phyloP scores from a whole-genome alignment of 495 filamentous ascomycete species.

The Aspergillus heteromorphus region DNA sequence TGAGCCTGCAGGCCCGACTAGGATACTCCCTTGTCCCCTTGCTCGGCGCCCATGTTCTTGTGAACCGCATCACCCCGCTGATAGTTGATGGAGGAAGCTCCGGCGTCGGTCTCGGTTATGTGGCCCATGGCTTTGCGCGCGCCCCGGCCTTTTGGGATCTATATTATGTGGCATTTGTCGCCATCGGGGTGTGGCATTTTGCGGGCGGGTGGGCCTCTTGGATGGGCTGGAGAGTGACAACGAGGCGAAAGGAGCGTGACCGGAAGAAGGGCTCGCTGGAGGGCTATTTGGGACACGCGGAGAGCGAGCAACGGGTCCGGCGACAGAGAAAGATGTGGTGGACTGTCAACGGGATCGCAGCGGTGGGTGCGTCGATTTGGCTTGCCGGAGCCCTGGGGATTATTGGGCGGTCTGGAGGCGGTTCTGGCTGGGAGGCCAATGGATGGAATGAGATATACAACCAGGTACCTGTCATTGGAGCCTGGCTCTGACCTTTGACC shows the following conservation, averaged over 20 bases:
- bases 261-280: slow-evolving; percentile 34
- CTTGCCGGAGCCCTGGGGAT: slow-evolving; percentile 74
- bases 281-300: slow-evolving; percentile 31
- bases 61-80: slow-evolving; percentile 68
- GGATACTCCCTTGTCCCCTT: slow-evolving; percentile 64
- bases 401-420: slow-evolving; percentile 65
- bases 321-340: slow-evolving; percentile 59
- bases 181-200: slow-evolving; percentile 68
- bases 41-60: slow-evolving; percentile 60
- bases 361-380: slow-evolving; percentile 60
- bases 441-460: slow-evolving; percentile 68
- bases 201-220: slow-evolving; percentile 78
- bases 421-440: slow-evolving; percentile 71
- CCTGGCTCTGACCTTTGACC: slow-evolving; percentile 39
- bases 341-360: slow-evolving; percentile 58
- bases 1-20: slow-evolving; percentile 59
- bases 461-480: slow-evolving; percentile 46
- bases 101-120: slow-evolving; percentile 72
- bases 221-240: slow-evolving; percentile 51
- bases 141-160: slow-evolving; percentile 58
- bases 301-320: slow-evolving; percentile 35
- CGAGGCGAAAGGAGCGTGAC: slow-evolving; percentile 27
- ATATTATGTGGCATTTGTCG: slow-evolving; percentile 63
- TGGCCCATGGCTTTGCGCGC: slow-evolving; percentile 78
- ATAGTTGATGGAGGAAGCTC: slow-evolving; percentile 76